Evolutionary conservation across 2,329 filamentous ascomycete genomes (phyloP).

Genomic region (Geosmithia putterillii): DNA sequence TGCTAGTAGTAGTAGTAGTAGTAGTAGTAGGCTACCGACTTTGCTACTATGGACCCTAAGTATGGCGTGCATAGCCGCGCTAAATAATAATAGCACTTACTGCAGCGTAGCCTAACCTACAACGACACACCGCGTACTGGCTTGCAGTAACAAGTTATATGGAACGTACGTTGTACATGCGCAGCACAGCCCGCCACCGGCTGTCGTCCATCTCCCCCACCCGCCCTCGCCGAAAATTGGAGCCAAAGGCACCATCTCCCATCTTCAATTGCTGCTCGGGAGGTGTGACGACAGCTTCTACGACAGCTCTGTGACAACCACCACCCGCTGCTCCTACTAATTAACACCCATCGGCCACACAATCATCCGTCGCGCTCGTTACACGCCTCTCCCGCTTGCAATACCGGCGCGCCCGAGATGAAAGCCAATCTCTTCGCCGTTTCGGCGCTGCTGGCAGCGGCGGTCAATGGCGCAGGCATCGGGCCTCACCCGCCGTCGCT

Average conservation of each 20-base stretch:
- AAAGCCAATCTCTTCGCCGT: conserved; percentile 7
- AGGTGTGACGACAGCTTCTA: not conserved
- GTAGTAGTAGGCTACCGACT: too few relatives aligned
- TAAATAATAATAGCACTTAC: too few relatives aligned
- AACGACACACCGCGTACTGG: too few relatives aligned
- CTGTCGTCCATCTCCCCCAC: not conserved
- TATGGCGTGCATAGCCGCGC: too few relatives aligned
- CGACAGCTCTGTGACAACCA: not conserved
- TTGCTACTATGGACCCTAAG: too few relatives aligned
- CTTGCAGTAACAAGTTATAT: too few relatives aligned
- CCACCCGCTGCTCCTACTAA: not conserved
- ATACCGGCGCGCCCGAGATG: conserved; percentile 12
- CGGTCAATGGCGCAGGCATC: conserved; percentile 16
- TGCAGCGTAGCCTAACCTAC: not conserved
- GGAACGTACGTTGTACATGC: too few relatives aligned
- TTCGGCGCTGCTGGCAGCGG: conserved; percentile 12
- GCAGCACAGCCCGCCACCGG: not conserved
- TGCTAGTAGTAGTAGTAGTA: too few relatives aligned
- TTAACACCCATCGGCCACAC: too few relatives aligned
- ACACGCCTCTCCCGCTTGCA: too few relatives aligned
- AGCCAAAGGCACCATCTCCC: not conserved
- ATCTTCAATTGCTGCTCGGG: not conserved
- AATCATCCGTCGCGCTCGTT: too few relatives aligned
- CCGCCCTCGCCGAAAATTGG: not conserved
- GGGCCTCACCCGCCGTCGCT: conserved; percentile 9